Conservation (phyloP, 345 rosid genomes). For the Hibiscus syriacus region DNA sequence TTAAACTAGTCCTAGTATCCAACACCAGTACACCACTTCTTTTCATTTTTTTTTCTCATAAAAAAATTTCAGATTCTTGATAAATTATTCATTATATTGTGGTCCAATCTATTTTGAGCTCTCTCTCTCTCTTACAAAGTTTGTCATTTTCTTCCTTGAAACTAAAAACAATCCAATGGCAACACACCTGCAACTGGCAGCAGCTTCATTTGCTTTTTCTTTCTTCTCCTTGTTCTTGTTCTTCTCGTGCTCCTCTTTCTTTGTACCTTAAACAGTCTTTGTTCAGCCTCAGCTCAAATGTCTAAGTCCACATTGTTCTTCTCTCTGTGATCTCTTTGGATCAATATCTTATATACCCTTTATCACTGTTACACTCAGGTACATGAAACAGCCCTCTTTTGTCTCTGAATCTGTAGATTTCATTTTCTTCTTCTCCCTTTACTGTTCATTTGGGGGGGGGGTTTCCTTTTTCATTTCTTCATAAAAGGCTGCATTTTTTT, state of each 20-base stretch:
- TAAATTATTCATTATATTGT: neutral
- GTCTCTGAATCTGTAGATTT: conserved; percentile 17
- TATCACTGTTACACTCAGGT: conserved; percentile 19
- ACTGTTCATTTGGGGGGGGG: neutral
- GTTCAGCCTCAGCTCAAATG: conserved; percentile 20
- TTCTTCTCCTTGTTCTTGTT: conserved; percentile 15
- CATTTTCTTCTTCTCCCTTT: conserved; percentile 6
- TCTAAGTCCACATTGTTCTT: conserved; percentile 20
- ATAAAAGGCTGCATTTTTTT: conserved; percentile 23
- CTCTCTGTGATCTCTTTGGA: conserved; percentile 25
- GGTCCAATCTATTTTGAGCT: conserved; percentile 14
- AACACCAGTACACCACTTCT: neutral
- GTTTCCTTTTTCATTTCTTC: conserved; percentile 3
- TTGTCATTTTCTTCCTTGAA: conserved; percentile 37
- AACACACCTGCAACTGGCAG: conserved; percentile 27
- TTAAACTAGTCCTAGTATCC: neutral
- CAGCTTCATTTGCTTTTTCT: conserved; percentile 32
- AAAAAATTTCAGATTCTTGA: neutral
- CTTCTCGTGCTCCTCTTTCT: conserved; percentile 22
- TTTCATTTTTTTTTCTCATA: too few species aligned
- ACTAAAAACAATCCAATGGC: conserved; percentile 29
- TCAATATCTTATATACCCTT: conserved; percentile 9
- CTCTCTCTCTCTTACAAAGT: conserved; percentile 16
- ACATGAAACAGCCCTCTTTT: neutral
- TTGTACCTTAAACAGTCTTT: conserved; percentile 21